Evolutionary conservation across 352 stramenopile genomes (phyloP).

Genomic region (Plasmopara muralis): DNA sequence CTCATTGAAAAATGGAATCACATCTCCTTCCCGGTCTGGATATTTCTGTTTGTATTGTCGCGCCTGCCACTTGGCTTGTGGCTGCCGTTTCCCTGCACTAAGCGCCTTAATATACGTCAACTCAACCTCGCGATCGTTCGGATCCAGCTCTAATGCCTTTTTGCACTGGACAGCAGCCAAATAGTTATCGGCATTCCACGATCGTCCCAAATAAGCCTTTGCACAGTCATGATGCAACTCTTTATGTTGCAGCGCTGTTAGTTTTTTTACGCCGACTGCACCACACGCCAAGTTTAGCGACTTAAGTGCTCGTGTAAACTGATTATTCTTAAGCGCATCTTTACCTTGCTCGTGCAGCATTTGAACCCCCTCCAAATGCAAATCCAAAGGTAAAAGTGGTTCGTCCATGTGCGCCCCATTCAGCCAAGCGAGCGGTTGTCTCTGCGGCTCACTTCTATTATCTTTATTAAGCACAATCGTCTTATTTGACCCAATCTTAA

Average conservation of each 20-base stretch:
- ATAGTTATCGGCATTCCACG: conserved; percentile 64
- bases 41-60: conserved; percentile 41
- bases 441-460: conserved; percentile 22
- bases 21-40: conserved; percentile 37
- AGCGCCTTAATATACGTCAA: conserved; percentile 60
- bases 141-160: conserved; percentile 47
- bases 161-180: conserved; percentile 60
- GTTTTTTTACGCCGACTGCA: conserved; percentile 16
- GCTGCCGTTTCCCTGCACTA: conserved; percentile 28
- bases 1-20: conserved; percentile 27
- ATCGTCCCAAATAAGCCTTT: conserved; percentile 55
- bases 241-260: conserved; percentile 35
- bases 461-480: conserved; percentile 22
- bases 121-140: conserved; percentile 36
- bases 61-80: conserved; percentile 38
- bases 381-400: conserved; percentile 14
- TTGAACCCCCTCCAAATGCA: conserved; percentile 20
- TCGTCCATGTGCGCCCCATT: conserved; percentile 43
- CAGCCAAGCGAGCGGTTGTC: conserved; percentile 22
- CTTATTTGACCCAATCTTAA: conserved; percentile 39
- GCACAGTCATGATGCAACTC: conserved; percentile 54
- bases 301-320: conserved; percentile 37
- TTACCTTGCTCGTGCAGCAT: conserved; percentile 21
- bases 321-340: conserved; percentile 9
- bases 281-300: conserved; percentile 32